Evolutionary conservation across 345 rosid species (phyloP), one percentile per base, ranked within the genome.

Genomic region (Aurinia saxatilis): DNA sequence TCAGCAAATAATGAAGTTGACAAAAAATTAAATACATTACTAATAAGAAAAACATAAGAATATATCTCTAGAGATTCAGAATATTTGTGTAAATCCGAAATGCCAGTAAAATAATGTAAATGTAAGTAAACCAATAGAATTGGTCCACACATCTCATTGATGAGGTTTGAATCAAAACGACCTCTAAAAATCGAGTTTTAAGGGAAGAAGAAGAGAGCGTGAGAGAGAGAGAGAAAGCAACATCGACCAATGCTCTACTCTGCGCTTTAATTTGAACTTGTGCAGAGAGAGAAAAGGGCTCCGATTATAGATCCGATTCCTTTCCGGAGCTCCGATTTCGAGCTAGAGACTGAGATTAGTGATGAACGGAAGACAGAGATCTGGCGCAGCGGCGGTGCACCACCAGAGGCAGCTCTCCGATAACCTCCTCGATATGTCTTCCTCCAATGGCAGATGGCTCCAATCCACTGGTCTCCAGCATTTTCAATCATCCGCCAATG

Each of bases 401-500:
- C 97, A 89, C 57, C 98, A 92, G 78, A 76, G 91, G 36, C 96
- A 92, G 73, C 72, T 66, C 27, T 89, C 98, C 10, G 91, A 87
- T 66, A 78, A 80, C 79, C 82, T 81, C 58, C 46, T 82, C 62
- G 98, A 92, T 13, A 69, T 77, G 66, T 75, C 93, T 9, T 65
- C 72, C 17, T 66, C 96, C 18, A 92, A 84, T 69, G 92, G 85
- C 31, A 71, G 93, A 66, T 92, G 97, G 98, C 93, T 92, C 52
- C 98, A 92, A 66, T 89, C 98, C 4, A 80, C 84, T 31, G 96
- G 98, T 21, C 84, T 92, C 36, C 98, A 87, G 73, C 91, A 92
- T 47, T 85, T 92, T 7, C 91, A 84, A 9, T 60, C 63, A 57
- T 71, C 87, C 35, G 63, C 74, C 60, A 73, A 73, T 53, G 76